Evolutionary conservation across 2,329 filamentous ascomycete species (phyloP), one percentile per base, ranked within the genome.

Genomic region (Aspergillus latus): DNA sequence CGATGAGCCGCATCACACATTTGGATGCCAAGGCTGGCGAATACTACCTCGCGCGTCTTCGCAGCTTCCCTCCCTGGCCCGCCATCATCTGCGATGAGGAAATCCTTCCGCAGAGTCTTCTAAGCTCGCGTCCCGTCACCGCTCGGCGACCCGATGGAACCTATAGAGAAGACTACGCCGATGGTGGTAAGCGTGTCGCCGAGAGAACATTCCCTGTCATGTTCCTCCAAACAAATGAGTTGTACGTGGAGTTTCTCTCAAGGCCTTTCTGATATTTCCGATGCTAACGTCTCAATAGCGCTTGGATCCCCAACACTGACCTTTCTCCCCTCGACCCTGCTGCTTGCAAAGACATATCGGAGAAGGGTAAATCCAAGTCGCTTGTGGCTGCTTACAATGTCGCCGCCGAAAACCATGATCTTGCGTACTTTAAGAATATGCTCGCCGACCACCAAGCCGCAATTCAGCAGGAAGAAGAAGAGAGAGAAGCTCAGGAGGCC

Each of bases 161-260:
- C 40, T 96, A 94, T 73, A 87, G 90, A 52, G 90, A 92, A 58
- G 89, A 93, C 62, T 97, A 90, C 70, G 85, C 87, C 40, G 92
- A 96, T 66, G 92, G 89, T 59, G 93, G 90, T 66, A 94, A 94
- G 79, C 89, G 92, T 63, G 86, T 84, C 42, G 84, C 87, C 59
- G 92, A 97, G 74, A 85, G 93, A 61, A 92, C 89, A 30, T 97
- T 92, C 72, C 90, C 93, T 4, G 87, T 97, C 69, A 97, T 97
- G 93, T 97, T 96, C 72, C 79, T 97, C 49, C 82, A 85, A 62
- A 96, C 92, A 37, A 97, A 97, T 68, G 93, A 97, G 81, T 97
- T 99, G 94, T 99, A 78, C 85, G 93, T 85, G 16, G 44, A 46
- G 30, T 28, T 50, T 30, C 42, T 48, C 44, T 37, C 59, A 44